These are phyloP conservation scores for Paramecium primaurelia DNA, from an alignment of 73 alveolate species.

Conservation along the genomic window DNA sequence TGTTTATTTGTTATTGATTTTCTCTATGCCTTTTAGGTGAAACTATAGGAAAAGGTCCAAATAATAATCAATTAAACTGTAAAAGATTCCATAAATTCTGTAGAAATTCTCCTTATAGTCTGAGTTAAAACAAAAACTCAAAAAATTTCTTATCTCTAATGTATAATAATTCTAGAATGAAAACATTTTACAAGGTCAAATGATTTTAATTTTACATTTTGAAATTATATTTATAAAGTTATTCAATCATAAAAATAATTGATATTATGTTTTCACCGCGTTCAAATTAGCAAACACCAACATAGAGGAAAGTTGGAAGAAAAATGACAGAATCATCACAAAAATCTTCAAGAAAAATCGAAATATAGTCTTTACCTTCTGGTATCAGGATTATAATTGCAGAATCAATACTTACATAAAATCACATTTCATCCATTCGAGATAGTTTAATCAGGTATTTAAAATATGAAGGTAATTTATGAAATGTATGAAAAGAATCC, in stretches of 20 bases:
- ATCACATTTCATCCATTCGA: not conserved
- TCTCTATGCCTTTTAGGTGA: slow-evolving; percentile 59
- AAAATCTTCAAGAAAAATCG: not conserved
- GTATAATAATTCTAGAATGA: not conserved
- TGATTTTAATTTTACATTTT: not conserved
- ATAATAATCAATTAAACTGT: not conserved
- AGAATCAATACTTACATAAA: not conserved
- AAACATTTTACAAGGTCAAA: not conserved
- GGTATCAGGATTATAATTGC: not conserved
- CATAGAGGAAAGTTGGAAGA: not conserved
- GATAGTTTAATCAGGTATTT: not conserved
- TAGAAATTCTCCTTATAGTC: too few relatives aligned
- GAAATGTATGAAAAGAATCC: not conserved
- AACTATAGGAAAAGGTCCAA: slow-evolving; percentile 74
- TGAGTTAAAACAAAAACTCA: too few relatives aligned
- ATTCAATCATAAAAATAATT: too few relatives aligned
- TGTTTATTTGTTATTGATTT: slow-evolving; percentile 4
- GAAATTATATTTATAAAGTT: not conserved
- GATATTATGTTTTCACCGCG: not conserved
- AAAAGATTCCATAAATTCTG: not conserved
- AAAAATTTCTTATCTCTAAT: too few relatives aligned
- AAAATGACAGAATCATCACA: slow-evolving; percentile 12
- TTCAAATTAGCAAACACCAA: not conserved
- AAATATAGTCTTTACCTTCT: not conserved
- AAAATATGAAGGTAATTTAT: not conserved